Base-by-base conservation (phyloP, 2,329 filamentous ascomycete genomes). In the Trichoderma arundinaceum region DNA sequence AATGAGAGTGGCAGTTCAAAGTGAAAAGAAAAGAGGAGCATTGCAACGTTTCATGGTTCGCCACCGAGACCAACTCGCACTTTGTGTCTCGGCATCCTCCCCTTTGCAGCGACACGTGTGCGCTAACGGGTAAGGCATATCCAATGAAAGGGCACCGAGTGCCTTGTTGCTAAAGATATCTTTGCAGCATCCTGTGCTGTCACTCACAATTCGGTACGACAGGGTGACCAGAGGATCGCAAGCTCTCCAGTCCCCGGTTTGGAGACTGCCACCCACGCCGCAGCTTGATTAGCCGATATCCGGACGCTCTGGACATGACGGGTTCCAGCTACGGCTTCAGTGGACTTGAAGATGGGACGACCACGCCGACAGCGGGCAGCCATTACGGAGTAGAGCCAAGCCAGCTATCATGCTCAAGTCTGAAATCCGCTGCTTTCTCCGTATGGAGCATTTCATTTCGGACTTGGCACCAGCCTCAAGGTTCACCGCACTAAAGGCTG, bases 31-130 rank as follows among this genome's bases (percentile, higher is more conserved):
- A 62, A 46, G 48, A 63, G 60, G 48, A 54, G 49, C 28, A 54
- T 39, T 63, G 60, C 60, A 63, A 63, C 60, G 60, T 63, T 63
- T 38, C 60, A 63, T 63, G 39, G 57, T 22, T 63, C 48, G 60
- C 60, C 60, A 63, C 60, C 28, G n/a, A 44, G 28, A 35, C 22
- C n/a, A 33, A 38, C 59, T 63, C 49, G 22, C 48, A 44, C 13
- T n/a, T 44, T 60, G 32, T 43, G 51, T 63, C 60, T 63, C 60
- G 57, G 39, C 60, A 63, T 63, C 39, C 60, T 60, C 33, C 53
- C 32, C 44, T 38, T 63, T 43, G 19, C 60, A 63, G 49, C 60
- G 49, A 63, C 49, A 63, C 60, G 32, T 46, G 49, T 63, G 48
- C 60, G 51, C 60, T 63, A 63, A 54, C 41, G 39, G 49, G 28